Conservation (phyloP, 257 asterid genomes). For the Ligustrum vulgare region DNA sequence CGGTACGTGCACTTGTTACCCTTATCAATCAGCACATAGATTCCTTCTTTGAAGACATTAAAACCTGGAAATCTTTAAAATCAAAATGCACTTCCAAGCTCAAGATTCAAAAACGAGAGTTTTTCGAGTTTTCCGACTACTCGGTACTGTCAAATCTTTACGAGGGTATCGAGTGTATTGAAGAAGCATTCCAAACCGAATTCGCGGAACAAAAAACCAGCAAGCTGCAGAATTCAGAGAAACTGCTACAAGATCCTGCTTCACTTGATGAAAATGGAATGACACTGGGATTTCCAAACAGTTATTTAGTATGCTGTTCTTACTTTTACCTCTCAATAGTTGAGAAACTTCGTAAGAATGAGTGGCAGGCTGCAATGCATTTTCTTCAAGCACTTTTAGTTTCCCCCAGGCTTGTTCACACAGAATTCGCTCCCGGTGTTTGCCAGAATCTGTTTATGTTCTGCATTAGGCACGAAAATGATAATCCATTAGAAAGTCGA, state of each 20-base stretch:
- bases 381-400: conserved; percentile 72
- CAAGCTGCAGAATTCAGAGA: conserved; percentile 58
- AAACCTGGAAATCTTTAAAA: conserved; percentile 42
- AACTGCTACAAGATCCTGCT: conserved; percentile 86
- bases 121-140: conserved; percentile 68
- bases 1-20: conserved; percentile 41
- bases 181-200: conserved; percentile 40
- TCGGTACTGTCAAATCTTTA: conserved; percentile 73
- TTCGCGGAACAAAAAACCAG: conserved; percentile 29
- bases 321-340: conserved; percentile 67
- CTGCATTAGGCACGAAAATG: conserved; percentile 22
- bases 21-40: conserved; percentile 48
- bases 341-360: conserved; percentile 47
- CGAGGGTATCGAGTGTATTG: conserved; percentile 68
- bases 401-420: conserved; percentile 51
- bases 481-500: conserved; percentile 18
- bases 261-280: conserved; percentile 60
- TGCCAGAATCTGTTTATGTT: conserved; percentile 39
- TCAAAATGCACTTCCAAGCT: conserved; percentile 58
- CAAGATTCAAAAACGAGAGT: conserved; percentile 48
- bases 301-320: conserved; percentile 47
- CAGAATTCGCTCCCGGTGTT: conserved; percentile 63
- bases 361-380: conserved; percentile 73
- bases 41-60: conserved; percentile 34
- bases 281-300: conserved; percentile 63